A percentile compares a stretch with the other conserved stretches of the same genome.
Evolutionary conservation across 257 asterid genomes (phyloP).

Genomic region (Asclepias syriaca): DNA sequence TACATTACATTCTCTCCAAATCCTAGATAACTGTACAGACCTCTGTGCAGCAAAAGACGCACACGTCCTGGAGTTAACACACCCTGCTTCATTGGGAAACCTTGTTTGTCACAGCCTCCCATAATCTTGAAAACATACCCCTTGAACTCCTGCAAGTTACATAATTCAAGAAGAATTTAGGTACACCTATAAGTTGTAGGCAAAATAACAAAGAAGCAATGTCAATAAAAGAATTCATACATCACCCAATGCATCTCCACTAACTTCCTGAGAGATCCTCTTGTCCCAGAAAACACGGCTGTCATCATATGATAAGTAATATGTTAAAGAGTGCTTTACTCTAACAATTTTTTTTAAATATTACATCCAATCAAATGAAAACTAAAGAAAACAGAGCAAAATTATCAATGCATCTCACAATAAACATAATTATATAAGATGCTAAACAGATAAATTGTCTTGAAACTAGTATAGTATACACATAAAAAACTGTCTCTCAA

Average conservation of each 20-base stretch:
- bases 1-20: no score
- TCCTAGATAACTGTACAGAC: conserved; percentile 6
- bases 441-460: no score
- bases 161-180: not conserved
- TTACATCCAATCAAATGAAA: not conserved
- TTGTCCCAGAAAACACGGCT: conserved; percentile 50
- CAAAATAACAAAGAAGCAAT: not conserved
- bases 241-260: conserved; percentile 53
- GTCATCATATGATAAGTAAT: not conserved
- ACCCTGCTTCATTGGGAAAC: conserved; percentile 62
- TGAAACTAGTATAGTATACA: no score
- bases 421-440: no score
- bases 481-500: no score
- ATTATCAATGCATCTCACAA: no score
- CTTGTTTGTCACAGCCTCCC: conserved; percentile 63
- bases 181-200: not conserved
- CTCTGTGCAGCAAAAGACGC: conserved; percentile 40
- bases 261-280: conserved; percentile 52
- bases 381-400: not conserved
- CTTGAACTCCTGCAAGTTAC: conserved; percentile 34
- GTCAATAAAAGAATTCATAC: conserved; percentile 14
- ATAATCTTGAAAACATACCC: conserved; percentile 52
- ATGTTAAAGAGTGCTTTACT: not conserved
- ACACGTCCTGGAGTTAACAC: conserved; percentile 52
- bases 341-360: not conserved